A percentile compares a stretch with the other conserved stretches of the same genome.
Conservation (phyloP, 495 filamentous ascomycete species). For the Aspergillus leporis region DNA sequence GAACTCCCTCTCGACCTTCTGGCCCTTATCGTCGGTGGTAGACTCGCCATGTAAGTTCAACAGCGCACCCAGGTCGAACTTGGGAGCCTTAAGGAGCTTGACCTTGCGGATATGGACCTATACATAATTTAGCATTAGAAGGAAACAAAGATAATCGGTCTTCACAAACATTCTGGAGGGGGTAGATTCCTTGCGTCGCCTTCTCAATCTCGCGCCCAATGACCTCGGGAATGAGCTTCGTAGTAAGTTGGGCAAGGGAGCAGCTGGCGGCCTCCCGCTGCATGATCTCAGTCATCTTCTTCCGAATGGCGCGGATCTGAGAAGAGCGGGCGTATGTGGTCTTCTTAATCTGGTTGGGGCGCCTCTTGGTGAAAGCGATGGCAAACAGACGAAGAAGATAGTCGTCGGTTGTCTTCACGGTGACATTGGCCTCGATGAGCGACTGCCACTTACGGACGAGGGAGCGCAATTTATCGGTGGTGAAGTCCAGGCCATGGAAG, state of each 20-base stretch:
- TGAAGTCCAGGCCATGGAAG: constrained; percentile 99
- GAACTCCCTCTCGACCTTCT: constrained; percentile 99
- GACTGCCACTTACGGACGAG: constrained; percentile 99
- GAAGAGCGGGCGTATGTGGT: constrained; percentile 96
- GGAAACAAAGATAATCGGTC: background rate
- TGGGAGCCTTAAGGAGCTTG: constrained; percentile 95
- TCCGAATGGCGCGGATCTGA: constrained; percentile 94
- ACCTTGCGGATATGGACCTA: constrained; percentile 99
- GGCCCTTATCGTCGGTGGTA: constrained; percentile 89
- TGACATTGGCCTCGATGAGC: constrained; percentile 98
- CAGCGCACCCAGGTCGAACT: constrained; percentile 97
- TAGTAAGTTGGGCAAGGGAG: constrained; percentile 89
- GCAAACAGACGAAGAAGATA: constrained; percentile 97
- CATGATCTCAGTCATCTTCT: constrained; percentile 99
- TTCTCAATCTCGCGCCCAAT: constrained; percentile 99
- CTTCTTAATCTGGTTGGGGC: constrained; percentile 99
- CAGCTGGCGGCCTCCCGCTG: constrained; percentile 91
- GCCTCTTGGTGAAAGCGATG: constrained; percentile 98
- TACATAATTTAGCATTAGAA: constrained; percentile 28
- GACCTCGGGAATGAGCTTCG: constrained; percentile 98
- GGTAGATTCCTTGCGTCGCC: constrained; percentile 98
- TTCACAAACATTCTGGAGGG: constrained; percentile 87
- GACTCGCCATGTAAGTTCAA: constrained; percentile 97
- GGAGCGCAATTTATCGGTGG: constrained; percentile 97
- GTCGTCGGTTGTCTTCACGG: constrained; percentile 99